Evolutionary conservation across 306 rosid species (phyloP), one percentile per base, ranked within the genome.

Genomic region (Ochetophila trinervis): DNA sequence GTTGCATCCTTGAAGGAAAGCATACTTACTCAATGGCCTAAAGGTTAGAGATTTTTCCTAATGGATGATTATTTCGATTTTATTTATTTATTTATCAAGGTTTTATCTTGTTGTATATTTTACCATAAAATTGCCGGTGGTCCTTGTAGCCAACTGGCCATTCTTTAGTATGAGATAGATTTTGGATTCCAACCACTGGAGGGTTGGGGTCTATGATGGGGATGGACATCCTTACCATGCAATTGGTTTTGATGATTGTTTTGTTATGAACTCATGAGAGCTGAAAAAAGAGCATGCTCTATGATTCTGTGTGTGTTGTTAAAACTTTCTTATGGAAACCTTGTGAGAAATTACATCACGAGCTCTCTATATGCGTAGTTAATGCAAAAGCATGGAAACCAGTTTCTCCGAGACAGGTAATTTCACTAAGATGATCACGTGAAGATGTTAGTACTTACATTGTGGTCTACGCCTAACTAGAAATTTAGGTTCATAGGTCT

Each of bases 1-100:
- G 82, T 91, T 72, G 83, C 83, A 54, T 80, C 81, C 45, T 73
- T 91, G 83, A 91, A 91, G 73, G 93, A 91, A 83, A 86, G 80
- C 63, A 70, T 91, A 77, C 86, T 91, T 78, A 80, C 91, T 24
- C 93, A 88, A 53, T 91, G 97, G 97, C 97, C 97, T 67, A 86
- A 87, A 86, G 97, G 97, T 91, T 78, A 62, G 74, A 67, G 49
- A 61, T 57, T 66, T 53, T 22, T 19, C 20, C 16, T 65, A 49
- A 8, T 14, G 6, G 61, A 40, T 30, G 10, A 17, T 49, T 63
- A 51, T 16, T 20, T 27, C 16, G 15, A 8, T 4, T 16, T 50
- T 50, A 4, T 15, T 13, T 17, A 5, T 49, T 4, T 8, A 17
- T 4, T 16, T 6, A 7, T 18, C 50, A 45, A 32, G 8, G 37